Conservation (phyloP, 179 eudicot species). For the Spergularia azorica region DNA sequence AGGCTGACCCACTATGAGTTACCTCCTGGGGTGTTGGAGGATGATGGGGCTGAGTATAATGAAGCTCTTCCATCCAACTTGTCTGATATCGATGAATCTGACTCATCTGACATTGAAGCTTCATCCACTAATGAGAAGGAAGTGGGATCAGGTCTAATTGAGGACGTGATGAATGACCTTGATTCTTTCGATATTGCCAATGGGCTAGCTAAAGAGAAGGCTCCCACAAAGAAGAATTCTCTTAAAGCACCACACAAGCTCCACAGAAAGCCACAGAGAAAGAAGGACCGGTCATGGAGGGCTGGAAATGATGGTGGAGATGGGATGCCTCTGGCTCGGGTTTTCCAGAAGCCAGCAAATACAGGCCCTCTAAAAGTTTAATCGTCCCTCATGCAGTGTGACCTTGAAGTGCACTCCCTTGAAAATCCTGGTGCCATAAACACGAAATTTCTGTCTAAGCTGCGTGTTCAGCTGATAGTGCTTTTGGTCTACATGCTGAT, state of each 20-base stretch:
- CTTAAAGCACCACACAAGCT: slow-evolving; percentile 65
- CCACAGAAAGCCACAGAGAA: slow-evolving; percentile 82
- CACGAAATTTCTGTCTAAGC: neutral
- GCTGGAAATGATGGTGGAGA: slow-evolving; percentile 67
- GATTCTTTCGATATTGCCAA: slow-evolving; percentile 70
- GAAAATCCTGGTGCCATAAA: neutral
- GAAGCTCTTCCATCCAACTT: slow-evolving; percentile 16
- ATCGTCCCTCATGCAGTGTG: neutral
- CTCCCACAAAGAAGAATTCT: slow-evolving; percentile 44
- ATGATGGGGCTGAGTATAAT: neutral
- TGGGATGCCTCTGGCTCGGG: slow-evolving; percentile 78
- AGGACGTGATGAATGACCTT: slow-evolving; percentile 66
- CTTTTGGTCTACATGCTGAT: too few relatives aligned
- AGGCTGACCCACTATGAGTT: slow-evolving; percentile 79
- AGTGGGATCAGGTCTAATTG: slow-evolving; percentile 31
- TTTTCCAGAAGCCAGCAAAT: slow-evolving; percentile 67
- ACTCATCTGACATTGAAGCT: slow-evolving; percentile 48
- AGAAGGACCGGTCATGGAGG: slow-evolving; percentile 91
- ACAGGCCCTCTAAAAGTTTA: slow-evolving; percentile 46
- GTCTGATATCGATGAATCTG: slow-evolving; percentile 48
- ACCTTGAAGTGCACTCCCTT: neutral
- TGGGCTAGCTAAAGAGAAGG: slow-evolving; percentile 50
- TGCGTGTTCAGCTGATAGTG: neutral
- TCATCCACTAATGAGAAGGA: slow-evolving; percentile 30
- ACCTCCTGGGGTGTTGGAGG: slow-evolving; percentile 56